Percentiles rank a stretch among this genome's conserved stretches.
Evolutionary conservation across 768 basidiomycete species (phyloP).

Genomic region (Panellus pusillus): DNA sequence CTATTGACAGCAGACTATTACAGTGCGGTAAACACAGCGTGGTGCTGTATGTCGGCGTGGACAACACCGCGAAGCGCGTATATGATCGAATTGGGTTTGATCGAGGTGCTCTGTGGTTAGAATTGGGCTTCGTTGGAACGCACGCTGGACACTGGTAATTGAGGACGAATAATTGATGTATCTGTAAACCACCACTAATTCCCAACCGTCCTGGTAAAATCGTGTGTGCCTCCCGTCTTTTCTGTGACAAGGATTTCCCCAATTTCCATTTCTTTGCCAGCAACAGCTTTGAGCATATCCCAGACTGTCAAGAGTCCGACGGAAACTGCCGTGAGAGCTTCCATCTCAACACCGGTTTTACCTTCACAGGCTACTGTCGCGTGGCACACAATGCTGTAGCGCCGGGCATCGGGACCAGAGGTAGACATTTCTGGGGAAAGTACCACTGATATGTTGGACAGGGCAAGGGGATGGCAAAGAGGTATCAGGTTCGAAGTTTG

Average conservation of each 20-base stretch:
- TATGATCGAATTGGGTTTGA: constrained; percentile 57
- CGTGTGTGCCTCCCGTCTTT: constrained; percentile 68
- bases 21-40: constrained; percentile 47
- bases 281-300: constrained; percentile 93
- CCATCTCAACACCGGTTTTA: constrained; percentile 91
- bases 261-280: constrained; percentile 86
- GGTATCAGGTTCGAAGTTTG: constrained; percentile 83
- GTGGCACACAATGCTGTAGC: constrained; percentile 57
- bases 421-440: constrained; percentile 47
- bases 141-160: constrained; percentile 55
- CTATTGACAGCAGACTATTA: constrained; percentile 36
- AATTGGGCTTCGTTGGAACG: constrained; percentile 51
- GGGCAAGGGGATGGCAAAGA: constrained; percentile 79
- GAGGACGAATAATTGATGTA: background rate
- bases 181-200: too few species aligned
- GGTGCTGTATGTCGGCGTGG: constrained; percentile 54
- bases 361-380: constrained; percentile 77
- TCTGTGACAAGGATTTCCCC: constrained; percentile 59
- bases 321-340: constrained; percentile 84
- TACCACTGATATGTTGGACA: constrained; percentile 68
- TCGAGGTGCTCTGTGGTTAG: constrained; percentile 48
- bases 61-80: constrained; percentile 50
- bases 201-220: constrained; percentile 45
- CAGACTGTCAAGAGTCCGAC: constrained; percentile 80
- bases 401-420: constrained; percentile 17